These are phyloP conservation scores for Wickerhamomyces subpelliculosus DNA, from an alignment of 805 yeast species.

Conservation along the genomic window DNA sequence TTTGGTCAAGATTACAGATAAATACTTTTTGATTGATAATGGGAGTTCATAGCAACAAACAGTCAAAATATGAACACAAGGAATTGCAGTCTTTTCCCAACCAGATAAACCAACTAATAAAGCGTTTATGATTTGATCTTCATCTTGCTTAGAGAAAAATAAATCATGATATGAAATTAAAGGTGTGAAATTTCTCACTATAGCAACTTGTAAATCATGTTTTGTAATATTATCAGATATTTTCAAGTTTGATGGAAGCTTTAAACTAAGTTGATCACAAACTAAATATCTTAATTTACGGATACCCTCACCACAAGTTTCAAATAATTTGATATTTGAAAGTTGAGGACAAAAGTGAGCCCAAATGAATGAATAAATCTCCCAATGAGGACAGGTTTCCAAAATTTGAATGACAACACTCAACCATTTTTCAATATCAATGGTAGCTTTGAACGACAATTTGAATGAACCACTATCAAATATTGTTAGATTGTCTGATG, in stretches of 20 bases:
- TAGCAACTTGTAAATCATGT: slow-evolving; percentile 60
- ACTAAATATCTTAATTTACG: slow-evolving; percentile 36
- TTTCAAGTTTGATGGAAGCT: slow-evolving; percentile 34
- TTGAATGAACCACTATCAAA: slow-evolving; percentile 17
- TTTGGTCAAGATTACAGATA: slow-evolving; percentile 62
- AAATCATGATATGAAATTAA: slow-evolving; percentile 52
- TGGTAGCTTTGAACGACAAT: slow-evolving; percentile 6
- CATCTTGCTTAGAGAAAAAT: slow-evolving; percentile 48
- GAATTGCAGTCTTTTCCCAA: slow-evolving; percentile 74
- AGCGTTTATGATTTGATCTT: slow-evolving; percentile 57
- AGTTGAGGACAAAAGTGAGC: slow-evolving; percentile 69
- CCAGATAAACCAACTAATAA: slow-evolving; percentile 56
- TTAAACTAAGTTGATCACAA: slow-evolving; percentile 53
- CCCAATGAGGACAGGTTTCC: slow-evolving; percentile 59
- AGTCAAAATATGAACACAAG: slow-evolving; percentile 69
- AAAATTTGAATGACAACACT: slow-evolving; percentile 40
- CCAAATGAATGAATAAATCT: slow-evolving; percentile 55
- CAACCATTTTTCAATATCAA: slow-evolving; percentile 49
- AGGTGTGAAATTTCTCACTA: slow-evolving; percentile 55
- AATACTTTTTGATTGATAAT: slow-evolving; percentile 56
- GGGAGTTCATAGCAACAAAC: slow-evolving; percentile 82
- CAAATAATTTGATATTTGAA: slow-evolving; percentile 48
- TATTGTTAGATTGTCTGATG: slow-evolving; percentile 23
- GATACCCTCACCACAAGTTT: slow-evolving; percentile 33
- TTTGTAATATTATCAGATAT: slow-evolving; percentile 41